Evolutionary conservation across 2,329 filamentous ascomycete species (phyloP).

Genomic region (Arthrobotrys sphaeroides): DNA sequence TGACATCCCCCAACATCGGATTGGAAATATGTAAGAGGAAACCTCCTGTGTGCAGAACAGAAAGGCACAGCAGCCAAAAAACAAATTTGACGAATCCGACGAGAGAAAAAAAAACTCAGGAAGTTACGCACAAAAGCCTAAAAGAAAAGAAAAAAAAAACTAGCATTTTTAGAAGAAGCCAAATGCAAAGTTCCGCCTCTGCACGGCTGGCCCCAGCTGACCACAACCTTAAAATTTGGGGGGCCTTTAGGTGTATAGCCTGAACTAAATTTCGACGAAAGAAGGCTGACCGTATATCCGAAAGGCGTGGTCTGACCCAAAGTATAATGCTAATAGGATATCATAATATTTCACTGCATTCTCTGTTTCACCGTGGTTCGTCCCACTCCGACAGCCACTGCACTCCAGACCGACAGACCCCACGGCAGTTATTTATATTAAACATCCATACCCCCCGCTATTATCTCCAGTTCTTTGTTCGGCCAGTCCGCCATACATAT

Average conservation of each 20-base stretch:
- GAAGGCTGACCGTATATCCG: conserved; percentile 11
- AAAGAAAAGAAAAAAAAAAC: conserved; percentile 1
- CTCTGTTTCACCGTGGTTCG: conserved; percentile 23
- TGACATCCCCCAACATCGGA: conserved; percentile 11
- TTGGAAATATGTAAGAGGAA: conserved; percentile 11
- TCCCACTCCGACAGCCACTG: neutral
- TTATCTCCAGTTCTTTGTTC: neutral
- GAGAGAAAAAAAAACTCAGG: neutral
- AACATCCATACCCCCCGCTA: conserved; percentile 1
- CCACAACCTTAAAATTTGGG: conserved; percentile 24
- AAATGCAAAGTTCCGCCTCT: conserved; percentile 14
- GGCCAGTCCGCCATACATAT: neutral
- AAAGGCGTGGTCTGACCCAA: conserved; percentile 26
- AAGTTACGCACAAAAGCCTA: neutral
- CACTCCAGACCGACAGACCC: neutral
- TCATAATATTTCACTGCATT: conserved; percentile 1
- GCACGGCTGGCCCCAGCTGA: conserved; percentile 29
- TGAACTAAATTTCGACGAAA: conserved; percentile 16
- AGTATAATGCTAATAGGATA: conserved; percentile 12
- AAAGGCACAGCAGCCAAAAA: conserved; percentile 30
- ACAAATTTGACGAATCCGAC: neutral
- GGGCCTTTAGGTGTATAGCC: neutral
- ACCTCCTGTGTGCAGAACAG: conserved; percentile 26
- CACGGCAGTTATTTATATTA: conserved; percentile 15
- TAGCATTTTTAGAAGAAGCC: conserved; percentile 2